A percentile compares a stretch with the other conserved stretches of the same genome.
Evolutionary conservation across 805 yeast species (phyloP).

Genomic region (Blastobotrys terrestris): DNA sequence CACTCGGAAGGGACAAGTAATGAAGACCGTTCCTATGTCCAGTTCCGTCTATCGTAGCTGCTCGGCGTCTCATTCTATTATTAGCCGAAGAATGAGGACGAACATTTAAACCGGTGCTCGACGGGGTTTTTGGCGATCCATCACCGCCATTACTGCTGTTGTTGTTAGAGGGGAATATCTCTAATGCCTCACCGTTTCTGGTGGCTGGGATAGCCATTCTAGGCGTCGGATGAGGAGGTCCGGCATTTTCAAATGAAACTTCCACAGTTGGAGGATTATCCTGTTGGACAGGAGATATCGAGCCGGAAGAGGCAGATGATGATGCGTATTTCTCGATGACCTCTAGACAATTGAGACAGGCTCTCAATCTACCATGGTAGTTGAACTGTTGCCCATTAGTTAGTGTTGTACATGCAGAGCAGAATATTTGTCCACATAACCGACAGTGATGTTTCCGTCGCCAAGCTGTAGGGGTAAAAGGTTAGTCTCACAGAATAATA

Average conservation of each 20-base stretch:
- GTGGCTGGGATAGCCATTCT: conserved; percentile 79
- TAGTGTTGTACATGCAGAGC: conserved; percentile 73
- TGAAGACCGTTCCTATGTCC: conserved; percentile 1
- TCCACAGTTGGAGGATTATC: conserved; percentile 16
- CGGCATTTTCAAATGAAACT: conserved; percentile 28
- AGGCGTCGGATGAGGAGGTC: conserved; percentile 45
- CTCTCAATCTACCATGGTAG: conserved; percentile 62
- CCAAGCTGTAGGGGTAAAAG: conserved; percentile 41
- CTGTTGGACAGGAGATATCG: conserved; percentile 11
- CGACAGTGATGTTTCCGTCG: conserved; percentile 92
- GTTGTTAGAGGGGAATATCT: conserved; percentile 39
- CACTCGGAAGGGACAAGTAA: neutral
- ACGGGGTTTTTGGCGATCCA: conserved; percentile 1
- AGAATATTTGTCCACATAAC: conserved; percentile 92
- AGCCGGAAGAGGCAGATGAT: conserved; percentile 6
- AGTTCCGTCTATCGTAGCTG: conserved; percentile 14
- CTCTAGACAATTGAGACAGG: conserved; percentile 65
- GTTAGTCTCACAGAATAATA: neutral
- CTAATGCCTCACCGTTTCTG: conserved; percentile 70
- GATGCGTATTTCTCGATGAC: conserved; percentile 56
- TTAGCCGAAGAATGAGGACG: neutral
- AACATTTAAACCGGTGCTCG: neutral
- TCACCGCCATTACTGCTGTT: neutral
- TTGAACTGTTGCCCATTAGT: conserved; percentile 61
- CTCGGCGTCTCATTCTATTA: conserved; percentile 10